Conservation (phyloP, 2,329 filamentous ascomycete genomes). For the Neonectria punicea region DNA sequence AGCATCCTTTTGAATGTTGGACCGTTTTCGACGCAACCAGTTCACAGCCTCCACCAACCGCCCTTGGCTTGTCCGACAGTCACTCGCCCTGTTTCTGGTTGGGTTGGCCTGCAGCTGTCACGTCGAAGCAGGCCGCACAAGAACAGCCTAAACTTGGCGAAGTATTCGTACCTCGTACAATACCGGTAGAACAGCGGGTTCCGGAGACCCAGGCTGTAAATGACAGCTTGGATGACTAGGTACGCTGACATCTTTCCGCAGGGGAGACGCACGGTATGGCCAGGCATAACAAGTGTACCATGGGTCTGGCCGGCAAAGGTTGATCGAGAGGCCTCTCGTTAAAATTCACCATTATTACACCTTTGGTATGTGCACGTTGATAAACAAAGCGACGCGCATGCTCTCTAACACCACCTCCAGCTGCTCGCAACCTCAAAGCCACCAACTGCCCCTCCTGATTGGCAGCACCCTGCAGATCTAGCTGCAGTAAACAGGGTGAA, state of each 20-base stretch:
- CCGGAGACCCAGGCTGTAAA: neutral
- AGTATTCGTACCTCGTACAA: neutral
- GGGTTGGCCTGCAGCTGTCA: neutral
- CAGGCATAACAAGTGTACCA: neutral
- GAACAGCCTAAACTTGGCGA: neutral
- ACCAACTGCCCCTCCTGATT: neutral
- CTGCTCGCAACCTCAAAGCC: neutral
- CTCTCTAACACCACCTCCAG: neutral
- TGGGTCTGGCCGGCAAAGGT: neutral
- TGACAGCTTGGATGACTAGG: neutral
- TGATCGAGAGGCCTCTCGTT: neutral
- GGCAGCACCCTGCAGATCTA: neutral
- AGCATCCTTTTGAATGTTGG: neutral
- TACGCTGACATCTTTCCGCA: neutral
- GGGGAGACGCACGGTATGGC: neutral
- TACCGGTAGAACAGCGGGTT: neutral
- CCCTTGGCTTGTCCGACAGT: neutral
- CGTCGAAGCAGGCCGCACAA: neutral
- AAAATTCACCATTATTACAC: neutral
- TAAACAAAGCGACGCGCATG: neutral
- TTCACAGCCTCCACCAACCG: slow-evolving; percentile 1
- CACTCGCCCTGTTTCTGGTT: neutral
- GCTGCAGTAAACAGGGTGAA: neutral
- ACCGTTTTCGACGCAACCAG: slow-evolving; percentile 7
- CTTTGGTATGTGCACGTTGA: neutral